Evolutionary conservation across 208 protist species (phyloP).

Genomic region (Tritrichomonas foetus): DNA sequence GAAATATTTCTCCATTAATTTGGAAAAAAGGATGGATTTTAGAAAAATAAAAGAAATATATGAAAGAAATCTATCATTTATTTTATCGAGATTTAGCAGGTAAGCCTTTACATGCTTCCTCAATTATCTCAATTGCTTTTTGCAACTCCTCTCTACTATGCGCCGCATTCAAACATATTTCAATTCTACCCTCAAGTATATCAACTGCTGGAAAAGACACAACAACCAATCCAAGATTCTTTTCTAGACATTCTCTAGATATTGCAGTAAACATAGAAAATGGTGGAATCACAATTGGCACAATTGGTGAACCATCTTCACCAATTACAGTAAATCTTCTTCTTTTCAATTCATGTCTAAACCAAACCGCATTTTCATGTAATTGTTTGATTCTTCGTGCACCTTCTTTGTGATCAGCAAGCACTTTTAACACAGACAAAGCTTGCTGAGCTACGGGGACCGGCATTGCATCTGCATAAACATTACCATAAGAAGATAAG

Average conservation of each 20-base stretch:
- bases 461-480: background rate
- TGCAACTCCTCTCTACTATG: background rate
- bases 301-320: background rate
- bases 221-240: background rate
- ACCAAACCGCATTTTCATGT: background rate
- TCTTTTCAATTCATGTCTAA: background rate
- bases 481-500: background rate
- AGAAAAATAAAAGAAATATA: too few relatives aligned
- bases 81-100: background rate
- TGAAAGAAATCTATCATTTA: too few relatives aligned
- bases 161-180: background rate
- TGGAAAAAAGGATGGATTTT: too few relatives aligned
- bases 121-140: background rate
- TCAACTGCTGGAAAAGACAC: background rate
- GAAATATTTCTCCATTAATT: too few relatives aligned
- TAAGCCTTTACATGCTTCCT: background rate
- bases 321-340: background rate
- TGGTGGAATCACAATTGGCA: background rate
- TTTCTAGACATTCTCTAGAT: background rate
- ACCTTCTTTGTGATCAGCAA: background rate
- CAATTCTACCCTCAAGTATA: background rate
- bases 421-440: background rate
- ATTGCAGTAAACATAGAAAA: background rate
- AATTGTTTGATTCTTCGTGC: background rate
- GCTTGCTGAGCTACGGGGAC: background rate